Percentiles rank a stretch among this genome's conserved stretches.
Conservation (phyloP, 2,329 filamentous ascomycete species). For the Hypoxylon rubiginosum region DNA sequence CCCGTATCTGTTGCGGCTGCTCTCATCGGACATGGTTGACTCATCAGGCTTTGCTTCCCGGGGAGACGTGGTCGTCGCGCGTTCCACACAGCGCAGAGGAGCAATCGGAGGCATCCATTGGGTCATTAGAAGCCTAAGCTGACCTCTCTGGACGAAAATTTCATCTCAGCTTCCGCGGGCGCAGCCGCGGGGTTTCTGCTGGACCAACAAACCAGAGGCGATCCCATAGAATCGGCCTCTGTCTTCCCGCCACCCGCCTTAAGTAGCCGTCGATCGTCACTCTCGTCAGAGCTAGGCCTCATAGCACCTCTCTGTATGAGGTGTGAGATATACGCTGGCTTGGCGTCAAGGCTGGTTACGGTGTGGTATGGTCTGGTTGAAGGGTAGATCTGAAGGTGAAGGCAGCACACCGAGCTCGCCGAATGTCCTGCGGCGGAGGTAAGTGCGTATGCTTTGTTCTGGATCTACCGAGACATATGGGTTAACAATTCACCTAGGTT, state of each 20-base stretch:
- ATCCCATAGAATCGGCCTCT: neutral
- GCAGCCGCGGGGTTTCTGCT: neutral
- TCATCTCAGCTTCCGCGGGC: neutral
- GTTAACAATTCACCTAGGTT: constrained; percentile 16
- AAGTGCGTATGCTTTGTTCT: neutral
- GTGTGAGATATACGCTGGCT: neutral
- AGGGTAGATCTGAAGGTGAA: neutral
- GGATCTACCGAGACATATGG: neutral
- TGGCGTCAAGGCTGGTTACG: constrained; percentile 21
- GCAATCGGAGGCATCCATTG: neutral
- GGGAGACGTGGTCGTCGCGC: neutral
- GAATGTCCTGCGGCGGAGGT: neutral
- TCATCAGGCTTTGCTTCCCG: neutral
- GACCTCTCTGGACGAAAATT: neutral
- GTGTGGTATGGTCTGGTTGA: constrained; percentile 5
- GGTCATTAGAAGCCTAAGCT: neutral
- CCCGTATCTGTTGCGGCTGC: neutral
- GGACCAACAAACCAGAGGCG: neutral
- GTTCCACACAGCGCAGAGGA: neutral
- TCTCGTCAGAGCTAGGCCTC: neutral
- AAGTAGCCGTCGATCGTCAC: neutral
- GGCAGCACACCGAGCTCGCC: constrained; percentile 6
- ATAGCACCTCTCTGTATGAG: neutral
- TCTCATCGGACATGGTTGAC: neutral
- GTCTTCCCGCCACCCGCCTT: neutral